A percentile compares a stretch with the other conserved stretches of the same genome.
Conservation (phyloP, 305 asterid genomes). For the Fraxinus greggii region DNA sequence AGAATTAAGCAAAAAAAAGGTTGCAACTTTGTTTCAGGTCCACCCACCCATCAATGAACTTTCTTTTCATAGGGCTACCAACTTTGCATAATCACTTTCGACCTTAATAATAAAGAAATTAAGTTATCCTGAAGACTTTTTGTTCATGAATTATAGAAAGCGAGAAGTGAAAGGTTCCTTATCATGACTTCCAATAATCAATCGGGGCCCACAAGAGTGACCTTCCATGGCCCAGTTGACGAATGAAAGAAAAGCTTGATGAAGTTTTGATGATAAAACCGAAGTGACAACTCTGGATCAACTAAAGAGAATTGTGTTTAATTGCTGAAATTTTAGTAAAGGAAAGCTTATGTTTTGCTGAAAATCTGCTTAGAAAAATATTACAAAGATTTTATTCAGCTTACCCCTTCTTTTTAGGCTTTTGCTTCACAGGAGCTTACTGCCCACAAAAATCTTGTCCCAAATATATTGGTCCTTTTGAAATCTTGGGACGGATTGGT, state of each 20-base stretch:
- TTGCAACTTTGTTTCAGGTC: not conserved
- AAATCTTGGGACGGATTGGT: too few species aligned
- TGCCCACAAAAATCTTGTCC: not conserved
- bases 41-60: not conserved
- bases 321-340: not conserved
- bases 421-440: not conserved
- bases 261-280: not conserved
- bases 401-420: not conserved
- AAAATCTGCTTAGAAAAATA: not conserved
- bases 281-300: not conserved
- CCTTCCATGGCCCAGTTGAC: not conserved
- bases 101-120: not conserved
- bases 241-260: not conserved
- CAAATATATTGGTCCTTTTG: too few species aligned
- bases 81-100: not conserved
- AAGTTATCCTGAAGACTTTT: not conserved
- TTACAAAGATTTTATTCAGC: not conserved
- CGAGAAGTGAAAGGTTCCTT: not conserved
- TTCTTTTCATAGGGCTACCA: not conserved
- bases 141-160: not conserved
- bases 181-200: not conserved
- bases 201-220: not conserved
- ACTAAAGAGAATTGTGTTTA: not conserved
- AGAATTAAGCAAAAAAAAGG: not conserved
- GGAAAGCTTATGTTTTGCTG: too few species aligned